phyloP scores from a whole-genome alignment of 106 monocot species.

The Phalaenopsis aphrodite region DNA sequence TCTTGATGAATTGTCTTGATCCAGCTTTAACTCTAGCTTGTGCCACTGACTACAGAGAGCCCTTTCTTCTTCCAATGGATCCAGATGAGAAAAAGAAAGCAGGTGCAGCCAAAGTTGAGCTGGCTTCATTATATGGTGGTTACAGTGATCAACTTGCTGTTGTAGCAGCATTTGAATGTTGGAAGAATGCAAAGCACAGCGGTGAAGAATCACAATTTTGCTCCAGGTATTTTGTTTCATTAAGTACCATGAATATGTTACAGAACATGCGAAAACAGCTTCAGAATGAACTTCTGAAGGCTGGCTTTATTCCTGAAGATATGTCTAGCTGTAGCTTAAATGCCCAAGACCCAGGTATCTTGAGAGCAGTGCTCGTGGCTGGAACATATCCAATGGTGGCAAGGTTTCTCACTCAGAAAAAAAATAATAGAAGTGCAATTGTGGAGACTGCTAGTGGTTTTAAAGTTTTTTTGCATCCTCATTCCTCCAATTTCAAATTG shows the following conservation, averaged over 20 bases:
- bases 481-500: conserved; percentile 66
- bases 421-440: conserved; percentile 40
- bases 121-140: conserved; percentile 86
- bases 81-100: conserved; percentile 83
- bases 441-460: conserved; percentile 72
- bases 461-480: conserved; percentile 76
- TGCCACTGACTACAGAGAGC: conserved; percentile 73
- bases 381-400: conserved; percentile 92
- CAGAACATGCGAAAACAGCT: conserved; percentile 76
- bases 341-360: conserved; percentile 74
- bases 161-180: conserved; percentile 88
- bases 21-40: conserved; percentile 94
- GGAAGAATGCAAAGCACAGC: conserved; percentile 63
- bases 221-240: conserved; percentile 69
- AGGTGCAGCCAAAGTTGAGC: conserved; percentile 53
- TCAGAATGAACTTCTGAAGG: conserved; percentile 50
- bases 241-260: conserved; percentile 82
- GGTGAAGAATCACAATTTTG: conserved; percentile 71
- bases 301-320: conserved; percentile 73
- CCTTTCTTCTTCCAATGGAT: conserved; percentile 73
- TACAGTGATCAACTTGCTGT: conserved; percentile 86
- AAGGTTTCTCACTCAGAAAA: conserved; percentile 44
- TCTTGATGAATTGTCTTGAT: conserved; percentile 94
- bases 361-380: conserved; percentile 74
- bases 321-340: conserved; percentile 59